Evolutionary conservation across 2,329 filamentous ascomycete species (phyloP).

Genomic region (Stemphylium lycopersici): DNA sequence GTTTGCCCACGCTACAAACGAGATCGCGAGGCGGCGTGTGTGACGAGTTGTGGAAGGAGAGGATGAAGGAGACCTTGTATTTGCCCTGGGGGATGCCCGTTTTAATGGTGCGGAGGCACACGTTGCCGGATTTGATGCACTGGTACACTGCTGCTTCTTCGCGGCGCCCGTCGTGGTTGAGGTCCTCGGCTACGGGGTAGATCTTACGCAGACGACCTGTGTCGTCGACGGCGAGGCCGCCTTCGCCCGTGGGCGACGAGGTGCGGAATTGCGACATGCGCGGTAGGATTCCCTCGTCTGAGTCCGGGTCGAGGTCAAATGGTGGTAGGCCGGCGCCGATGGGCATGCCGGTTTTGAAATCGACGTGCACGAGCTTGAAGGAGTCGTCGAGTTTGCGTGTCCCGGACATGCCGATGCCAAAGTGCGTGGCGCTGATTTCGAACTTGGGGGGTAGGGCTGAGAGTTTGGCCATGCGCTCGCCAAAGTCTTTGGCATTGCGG

Average conservation of each 20-base stretch:
- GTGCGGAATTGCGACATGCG: conserved; percentile 31
- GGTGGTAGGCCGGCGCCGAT: conserved; percentile 1
- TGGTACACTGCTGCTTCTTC: conserved; percentile 47
- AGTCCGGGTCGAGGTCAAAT: conserved; percentile 26
- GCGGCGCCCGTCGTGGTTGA: conserved; percentile 44
- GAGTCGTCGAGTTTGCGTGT: conserved; percentile 36
- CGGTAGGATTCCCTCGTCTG: conserved; percentile 27
- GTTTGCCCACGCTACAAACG: conserved; percentile 48
- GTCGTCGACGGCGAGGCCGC: conserved; percentile 37
- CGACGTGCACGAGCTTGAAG: conserved; percentile 44
- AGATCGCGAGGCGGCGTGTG: conserved; percentile 36
- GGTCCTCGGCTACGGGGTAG: conserved; percentile 44
- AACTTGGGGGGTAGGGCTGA: conserved; percentile 46
- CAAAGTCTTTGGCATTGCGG: conserved; percentile 36
- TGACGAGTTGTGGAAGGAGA: conserved; percentile 33
- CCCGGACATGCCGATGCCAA: conserved; percentile 42
- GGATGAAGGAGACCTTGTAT: conserved; percentile 47
- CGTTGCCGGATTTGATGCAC: conserved; percentile 38
- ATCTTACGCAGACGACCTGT: conserved; percentile 37
- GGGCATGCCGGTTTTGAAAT: conserved; percentile 47
- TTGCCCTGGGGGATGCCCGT: conserved; percentile 47
- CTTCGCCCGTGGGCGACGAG: conserved; percentile 38
- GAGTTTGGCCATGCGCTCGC: conserved; percentile 46
- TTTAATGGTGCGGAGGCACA: conserved; percentile 45
- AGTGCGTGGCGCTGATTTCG: conserved; percentile 41